These are phyloP conservation scores for Dendrocalamus sinicus DNA, from an alignment of 176 grass and related monocot species.

Conservation along the genomic window DNA sequence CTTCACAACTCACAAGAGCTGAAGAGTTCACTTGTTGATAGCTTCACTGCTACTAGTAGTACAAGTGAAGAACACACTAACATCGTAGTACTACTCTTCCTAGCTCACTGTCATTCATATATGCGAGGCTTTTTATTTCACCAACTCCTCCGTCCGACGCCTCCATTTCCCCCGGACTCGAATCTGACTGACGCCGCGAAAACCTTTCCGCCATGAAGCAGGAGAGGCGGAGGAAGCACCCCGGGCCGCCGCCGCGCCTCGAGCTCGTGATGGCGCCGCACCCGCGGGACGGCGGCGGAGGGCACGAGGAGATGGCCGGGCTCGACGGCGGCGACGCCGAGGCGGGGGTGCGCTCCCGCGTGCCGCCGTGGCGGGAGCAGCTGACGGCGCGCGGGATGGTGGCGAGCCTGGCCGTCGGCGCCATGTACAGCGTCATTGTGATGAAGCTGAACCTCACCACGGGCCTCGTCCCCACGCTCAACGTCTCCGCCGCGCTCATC, in stretches of 20 bases:
- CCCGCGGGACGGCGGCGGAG: background rate
- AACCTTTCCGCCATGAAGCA: conserved; percentile 47
- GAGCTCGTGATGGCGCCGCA: conserved; percentile 42
- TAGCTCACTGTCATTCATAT: background rate
- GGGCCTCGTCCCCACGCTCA: conserved; percentile 90
- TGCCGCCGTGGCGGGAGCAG: conserved; percentile 76
- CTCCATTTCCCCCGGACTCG: background rate
- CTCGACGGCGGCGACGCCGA: conserved; percentile 39
- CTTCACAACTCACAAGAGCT: background rate
- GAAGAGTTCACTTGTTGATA: background rate
- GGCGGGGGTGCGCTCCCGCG: conserved; percentile 25
- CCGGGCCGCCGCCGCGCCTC: conserved; percentile 16
- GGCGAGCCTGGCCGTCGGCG: conserved; percentile 72
- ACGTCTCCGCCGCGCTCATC: conserved; percentile 91
- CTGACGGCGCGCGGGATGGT: conserved; percentile 78
- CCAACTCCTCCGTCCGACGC: background rate
- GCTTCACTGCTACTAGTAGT: background rate
- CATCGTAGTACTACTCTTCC: background rate
- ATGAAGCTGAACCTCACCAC: conserved; percentile 92
- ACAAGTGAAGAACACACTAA: background rate
- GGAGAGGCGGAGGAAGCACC: conserved; percentile 48
- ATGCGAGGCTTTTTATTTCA: conserved; percentile 23
- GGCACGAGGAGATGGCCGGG: conserved; percentile 30
- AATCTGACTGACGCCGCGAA: conserved; percentile 57
- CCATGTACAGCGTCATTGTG: conserved; percentile 88